Evolutionary conservation across 352 stramenopile genomes (phyloP).

Genomic region (Thraustotheca clavata): DNA sequence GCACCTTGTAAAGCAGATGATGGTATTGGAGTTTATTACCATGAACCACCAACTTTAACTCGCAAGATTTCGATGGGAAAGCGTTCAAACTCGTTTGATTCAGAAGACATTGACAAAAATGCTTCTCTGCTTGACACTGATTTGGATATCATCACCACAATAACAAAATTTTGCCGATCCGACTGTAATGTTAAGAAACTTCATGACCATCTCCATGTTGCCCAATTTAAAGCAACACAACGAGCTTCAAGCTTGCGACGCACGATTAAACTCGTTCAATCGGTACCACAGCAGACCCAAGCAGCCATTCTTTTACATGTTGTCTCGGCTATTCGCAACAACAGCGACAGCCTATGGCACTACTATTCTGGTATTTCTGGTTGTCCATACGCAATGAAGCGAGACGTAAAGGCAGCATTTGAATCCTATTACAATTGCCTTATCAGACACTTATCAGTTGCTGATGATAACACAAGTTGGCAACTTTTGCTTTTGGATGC

Average conservation of each 20-base stretch:
- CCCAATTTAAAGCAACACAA: not conserved
- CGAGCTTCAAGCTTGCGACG: slow-evolving; percentile 5
- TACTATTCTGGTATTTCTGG: slow-evolving; percentile 9
- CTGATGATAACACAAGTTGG: not conserved
- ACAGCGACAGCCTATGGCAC: not conserved
- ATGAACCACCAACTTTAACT: slow-evolving; percentile 5
- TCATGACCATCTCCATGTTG: not conserved
- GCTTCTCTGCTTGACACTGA: not conserved
- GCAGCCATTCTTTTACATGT: slow-evolving; percentile 9
- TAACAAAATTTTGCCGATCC: not conserved
- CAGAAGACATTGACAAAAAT: not conserved
- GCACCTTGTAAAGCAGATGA: slow-evolving; percentile 6
- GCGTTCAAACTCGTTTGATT: slow-evolving; percentile 9
- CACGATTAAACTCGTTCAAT: not conserved
- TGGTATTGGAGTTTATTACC: slow-evolving; percentile 3
- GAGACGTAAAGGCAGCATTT: not conserved
- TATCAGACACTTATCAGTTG: not conserved
- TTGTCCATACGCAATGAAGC: not conserved
- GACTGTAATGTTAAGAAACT: slow-evolving; percentile 16
- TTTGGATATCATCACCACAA: not conserved
- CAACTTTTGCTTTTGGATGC: slow-evolving; percentile 15
- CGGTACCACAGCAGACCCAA: not conserved
- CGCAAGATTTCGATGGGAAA: slow-evolving; percentile 18
- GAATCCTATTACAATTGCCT: slow-evolving; percentile 12
- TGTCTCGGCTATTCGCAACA: not conserved